Evolutionary conservation across 768 basidiomycete genomes (phyloP), one percentile per base, ranked within the genome.

Genomic region (Hericium alpestre): DNA sequence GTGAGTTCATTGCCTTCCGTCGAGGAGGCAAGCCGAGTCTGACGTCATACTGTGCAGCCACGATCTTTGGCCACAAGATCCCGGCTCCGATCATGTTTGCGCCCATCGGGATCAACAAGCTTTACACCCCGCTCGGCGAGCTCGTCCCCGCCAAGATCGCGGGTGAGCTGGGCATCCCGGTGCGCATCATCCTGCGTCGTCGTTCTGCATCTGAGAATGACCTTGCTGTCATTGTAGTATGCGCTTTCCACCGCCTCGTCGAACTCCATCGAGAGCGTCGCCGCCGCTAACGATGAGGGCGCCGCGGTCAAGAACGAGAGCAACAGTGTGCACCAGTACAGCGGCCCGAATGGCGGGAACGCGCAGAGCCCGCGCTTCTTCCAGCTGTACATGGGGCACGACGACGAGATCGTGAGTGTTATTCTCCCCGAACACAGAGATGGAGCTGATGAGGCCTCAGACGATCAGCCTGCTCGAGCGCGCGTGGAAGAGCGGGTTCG

Each of bases 321-420:
- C 60, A 75, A 73, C 56, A 63, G 64, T 18, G 70, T 73, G 23
- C 69, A 72, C 53, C 55, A 57, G 25, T 73, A 73, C 54, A 57
- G 57, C 22, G 72, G 72, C 39, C 63, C 65, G 6, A 71, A 70
- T 50, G 69, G 67, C 18, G 71, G 70, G 16, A 64, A 69, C 50
- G 69, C 71, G 16, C 67, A 70, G 39, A 69, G 71, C n/a, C 75
- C 76, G 1, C 69, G 77, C n/a, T 80, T 78, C 62, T 81, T 76
- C 71, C 79, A 80, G 67, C 66, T 81, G 16, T 80, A 81, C 60
- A 77, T 77, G 74, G 75, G 77, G 1, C 78, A 78, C 57, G 77
- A 80, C 57, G 78, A 79, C 48, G 78, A 79, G 27, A 62, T 80
- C 20, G 75, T 75, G 41, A 55, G 71, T 59, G 18, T n/a, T 15